These are phyloP conservation scores for Cladosporium sp. DNA, from an alignment of 2,329 filamentous ascomycete genomes.

Conservation along the genomic window DNA sequence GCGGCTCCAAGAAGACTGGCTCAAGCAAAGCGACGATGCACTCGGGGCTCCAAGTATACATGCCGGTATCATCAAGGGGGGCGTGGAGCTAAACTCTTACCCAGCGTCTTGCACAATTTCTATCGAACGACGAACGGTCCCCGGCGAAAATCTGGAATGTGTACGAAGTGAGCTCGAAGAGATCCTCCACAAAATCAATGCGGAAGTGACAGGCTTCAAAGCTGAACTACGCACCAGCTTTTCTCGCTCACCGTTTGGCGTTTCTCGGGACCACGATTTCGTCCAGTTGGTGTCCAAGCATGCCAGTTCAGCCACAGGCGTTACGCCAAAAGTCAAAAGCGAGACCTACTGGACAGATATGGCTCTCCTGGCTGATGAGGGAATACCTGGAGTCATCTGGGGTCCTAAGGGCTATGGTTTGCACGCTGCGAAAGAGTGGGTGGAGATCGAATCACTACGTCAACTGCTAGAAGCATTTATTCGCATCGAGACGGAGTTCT, in stretches of 20 bases:
- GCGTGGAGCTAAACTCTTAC: not conserved
- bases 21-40: not conserved
- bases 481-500: not conserved
- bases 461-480: not conserved
- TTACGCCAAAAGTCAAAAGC: not conserved
- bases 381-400: not conserved
- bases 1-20: not conserved
- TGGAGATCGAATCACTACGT: not conserved
- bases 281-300: not conserved
- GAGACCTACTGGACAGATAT: not conserved
- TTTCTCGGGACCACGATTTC: not conserved
- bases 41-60: not conserved
- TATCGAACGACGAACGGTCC: conserved; percentile 9
- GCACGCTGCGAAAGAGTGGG: not conserved
- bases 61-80: not conserved
- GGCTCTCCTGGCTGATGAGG: not conserved
- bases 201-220: not conserved
- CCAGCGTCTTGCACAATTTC: not conserved
- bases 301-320: not conserved
- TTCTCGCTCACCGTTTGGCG: not conserved
- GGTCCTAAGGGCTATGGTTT: not conserved
- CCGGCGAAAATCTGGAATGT: conserved; percentile 21
- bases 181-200: not conserved
- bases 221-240: not conserved
- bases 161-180: conserved; percentile 26